Evolutionary conservation across 2,329 filamentous ascomycete genomes (phyloP).

Genomic region (Clonostachys rosea): DNA sequence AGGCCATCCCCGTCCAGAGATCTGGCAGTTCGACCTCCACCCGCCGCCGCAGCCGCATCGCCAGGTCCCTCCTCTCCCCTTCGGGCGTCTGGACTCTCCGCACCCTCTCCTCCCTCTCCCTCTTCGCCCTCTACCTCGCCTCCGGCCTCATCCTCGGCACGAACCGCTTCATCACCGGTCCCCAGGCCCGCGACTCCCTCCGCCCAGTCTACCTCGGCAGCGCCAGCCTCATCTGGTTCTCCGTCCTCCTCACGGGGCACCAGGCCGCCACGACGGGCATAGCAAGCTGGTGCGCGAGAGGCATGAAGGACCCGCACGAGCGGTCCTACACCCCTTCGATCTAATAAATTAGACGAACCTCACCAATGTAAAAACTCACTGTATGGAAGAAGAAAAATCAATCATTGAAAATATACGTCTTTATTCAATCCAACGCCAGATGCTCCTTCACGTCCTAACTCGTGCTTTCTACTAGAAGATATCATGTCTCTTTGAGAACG

Average conservation of each 20-base stretch:
- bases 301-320: too few relatives aligned
- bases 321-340: too few relatives aligned
- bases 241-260: background rate
- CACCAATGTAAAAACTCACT: too few relatives aligned
- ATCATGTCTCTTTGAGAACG: too few relatives aligned
- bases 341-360: too few relatives aligned
- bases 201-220: constrained; percentile 1
- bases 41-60: background rate
- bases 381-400: too few relatives aligned
- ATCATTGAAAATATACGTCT: too few relatives aligned
- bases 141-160: background rate
- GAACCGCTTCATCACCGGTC: constrained; percentile 15
- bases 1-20: background rate
- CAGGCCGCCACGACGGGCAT: background rate
- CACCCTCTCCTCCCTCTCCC: background rate
- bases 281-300: background rate
- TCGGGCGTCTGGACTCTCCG: background rate
- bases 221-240: background rate
- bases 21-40: background rate
- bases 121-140: background rate
- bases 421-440: too few relatives aligned
- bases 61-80: background rate
- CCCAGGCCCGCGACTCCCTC: constrained; percentile 20
- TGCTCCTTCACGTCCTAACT: too few relatives aligned
- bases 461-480: too few relatives aligned